A percentile compares a stretch with the other conserved stretches of the same genome.
These are phyloP conservation scores for Angomonas ambiguus DNA, from an alignment of 208 protist species.

Conservation along the genomic window DNA sequence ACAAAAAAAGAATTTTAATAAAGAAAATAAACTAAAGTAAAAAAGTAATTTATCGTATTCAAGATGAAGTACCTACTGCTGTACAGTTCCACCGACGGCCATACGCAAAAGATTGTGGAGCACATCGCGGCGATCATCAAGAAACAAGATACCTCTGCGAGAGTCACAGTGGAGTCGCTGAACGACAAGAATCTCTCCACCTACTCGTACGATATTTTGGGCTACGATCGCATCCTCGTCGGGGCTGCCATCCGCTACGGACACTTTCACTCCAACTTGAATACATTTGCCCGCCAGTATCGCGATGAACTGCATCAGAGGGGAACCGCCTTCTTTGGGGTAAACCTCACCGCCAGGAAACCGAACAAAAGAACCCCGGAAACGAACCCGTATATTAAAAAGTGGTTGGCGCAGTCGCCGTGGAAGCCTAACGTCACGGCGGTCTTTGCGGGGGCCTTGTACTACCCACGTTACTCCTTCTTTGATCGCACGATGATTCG, in stretches of 20 bases:
- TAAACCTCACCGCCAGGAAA: conserved; percentile 24
- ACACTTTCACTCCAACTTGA: conserved; percentile 8
- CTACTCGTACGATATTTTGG: background rate
- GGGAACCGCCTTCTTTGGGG: conserved; percentile 19
- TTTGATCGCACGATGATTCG: conserved; percentile 21
- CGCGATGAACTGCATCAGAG: conserved; percentile 7
- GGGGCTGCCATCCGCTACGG: conserved; percentile 20
- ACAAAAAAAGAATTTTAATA: background rate
- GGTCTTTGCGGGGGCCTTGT: conserved; percentile 24
- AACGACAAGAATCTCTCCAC: background rate
- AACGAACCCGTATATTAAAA: conserved; percentile 22
- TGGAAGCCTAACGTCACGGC: conserved; percentile 14
- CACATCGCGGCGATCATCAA: conserved; percentile 6
- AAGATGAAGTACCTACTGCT: conserved; percentile 17
- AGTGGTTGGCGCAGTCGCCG: conserved; percentile 15
- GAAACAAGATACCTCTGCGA: background rate
- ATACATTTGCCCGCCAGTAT: conserved; percentile 10
- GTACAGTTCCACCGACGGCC: conserved; percentile 19
- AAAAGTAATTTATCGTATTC: background rate
- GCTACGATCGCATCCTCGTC: conserved; percentile 19
- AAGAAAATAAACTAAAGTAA: background rate
- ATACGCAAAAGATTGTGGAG: conserved; percentile 17
- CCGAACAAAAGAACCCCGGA: conserved; percentile 12
- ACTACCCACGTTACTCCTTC: conserved; percentile 23
- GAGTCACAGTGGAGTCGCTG: background rate